Conservation (phyloP, 2,329 filamentous ascomycete species). For the Capronia epimyces region DNA sequence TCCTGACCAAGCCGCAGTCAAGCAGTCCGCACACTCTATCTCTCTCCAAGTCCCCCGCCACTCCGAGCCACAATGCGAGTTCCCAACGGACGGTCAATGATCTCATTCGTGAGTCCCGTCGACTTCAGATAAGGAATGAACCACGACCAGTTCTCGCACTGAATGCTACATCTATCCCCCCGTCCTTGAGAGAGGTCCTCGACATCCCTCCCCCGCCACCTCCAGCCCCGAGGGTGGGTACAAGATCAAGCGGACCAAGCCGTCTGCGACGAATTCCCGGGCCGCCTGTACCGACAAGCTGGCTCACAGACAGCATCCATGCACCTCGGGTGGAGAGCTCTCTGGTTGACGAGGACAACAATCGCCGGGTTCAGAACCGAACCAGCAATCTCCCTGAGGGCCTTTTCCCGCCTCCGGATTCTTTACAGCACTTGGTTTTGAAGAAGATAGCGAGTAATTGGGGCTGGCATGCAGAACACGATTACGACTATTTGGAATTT, state of each 20-base stretch:
- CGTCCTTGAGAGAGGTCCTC: constrained; percentile 41
- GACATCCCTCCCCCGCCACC: constrained; percentile 40
- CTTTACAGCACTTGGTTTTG: constrained; percentile 48
- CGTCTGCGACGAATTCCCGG: constrained; percentile 39
- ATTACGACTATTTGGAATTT: constrained; percentile 50
- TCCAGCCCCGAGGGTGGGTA: constrained; percentile 38
- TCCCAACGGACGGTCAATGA: constrained; percentile 42
- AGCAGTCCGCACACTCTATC: constrained; percentile 39
- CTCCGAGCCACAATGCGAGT: constrained; percentile 25
- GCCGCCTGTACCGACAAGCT: constrained; percentile 44
- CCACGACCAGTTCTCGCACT: constrained; percentile 16
- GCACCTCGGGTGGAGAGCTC: constrained; percentile 10
- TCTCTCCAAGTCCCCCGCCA: constrained; percentile 30
- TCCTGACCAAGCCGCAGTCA: constrained; percentile 38
- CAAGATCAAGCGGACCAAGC: constrained; percentile 33
- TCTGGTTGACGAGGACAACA: constrained; percentile 9
- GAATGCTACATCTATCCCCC: constrained; percentile 40
- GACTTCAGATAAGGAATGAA: constrained; percentile 35
- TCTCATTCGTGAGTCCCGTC: constrained; percentile 44
- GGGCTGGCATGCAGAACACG: constrained; percentile 53
- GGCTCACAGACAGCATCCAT: constrained; percentile 34
- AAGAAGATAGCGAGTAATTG: constrained; percentile 53
- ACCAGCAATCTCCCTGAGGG: constrained; percentile 37
- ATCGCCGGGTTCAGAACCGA: constrained; percentile 19
- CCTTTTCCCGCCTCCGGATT: constrained; percentile 36